Evolutionary conservation across 495 filamentous ascomycete genomes (phyloP).

Genomic region (Trichocladium uniseriatum): DNA sequence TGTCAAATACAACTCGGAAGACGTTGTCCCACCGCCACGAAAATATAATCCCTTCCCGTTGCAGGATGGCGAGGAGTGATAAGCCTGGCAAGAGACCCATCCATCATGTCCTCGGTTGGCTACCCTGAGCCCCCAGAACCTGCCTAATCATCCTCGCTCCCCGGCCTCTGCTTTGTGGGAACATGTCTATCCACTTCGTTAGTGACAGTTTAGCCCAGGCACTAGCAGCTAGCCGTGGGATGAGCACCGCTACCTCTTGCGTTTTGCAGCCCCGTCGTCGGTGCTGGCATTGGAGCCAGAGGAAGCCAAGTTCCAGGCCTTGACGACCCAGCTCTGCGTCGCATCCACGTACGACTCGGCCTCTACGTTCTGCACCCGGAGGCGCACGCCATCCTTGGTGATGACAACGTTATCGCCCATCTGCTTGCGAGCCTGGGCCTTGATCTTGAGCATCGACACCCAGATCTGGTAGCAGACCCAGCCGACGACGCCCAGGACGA

Average conservation of each 20-base stretch:
- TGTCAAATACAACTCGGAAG: too few species aligned
- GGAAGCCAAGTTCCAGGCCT: slow-evolving; percentile 59
- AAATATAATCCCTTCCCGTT: too few species aligned
- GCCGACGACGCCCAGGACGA: slow-evolving; percentile 50
- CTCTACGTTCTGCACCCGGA: slow-evolving; percentile 64
- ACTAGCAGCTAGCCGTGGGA: not conserved
- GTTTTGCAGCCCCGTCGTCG: slow-evolving; percentile 30
- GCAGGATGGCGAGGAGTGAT: too few species aligned
- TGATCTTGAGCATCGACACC: slow-evolving; percentile 57
- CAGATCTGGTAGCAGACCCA: slow-evolving; percentile 69
- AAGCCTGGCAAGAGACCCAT: not conserved
- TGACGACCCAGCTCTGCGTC: slow-evolving; percentile 74
- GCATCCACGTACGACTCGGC: slow-evolving; percentile 73
- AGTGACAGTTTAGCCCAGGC: not conserved
- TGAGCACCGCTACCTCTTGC: slow-evolving; percentile 15
- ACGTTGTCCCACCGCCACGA: too few species aligned
- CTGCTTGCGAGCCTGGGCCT: slow-evolving; percentile 55
- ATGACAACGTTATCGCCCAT: slow-evolving; percentile 77
- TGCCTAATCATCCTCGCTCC: not conserved
- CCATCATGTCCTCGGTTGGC: not conserved
- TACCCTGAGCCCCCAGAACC: not conserved
- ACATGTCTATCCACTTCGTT: not conserved
- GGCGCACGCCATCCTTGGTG: slow-evolving; percentile 75
- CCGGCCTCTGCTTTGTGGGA: slow-evolving; percentile 1
- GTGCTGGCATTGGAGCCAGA: slow-evolving; percentile 18